Base-by-base conservation (phyloP, 169 alveolate species). In the Theileria annulata region DNA sequence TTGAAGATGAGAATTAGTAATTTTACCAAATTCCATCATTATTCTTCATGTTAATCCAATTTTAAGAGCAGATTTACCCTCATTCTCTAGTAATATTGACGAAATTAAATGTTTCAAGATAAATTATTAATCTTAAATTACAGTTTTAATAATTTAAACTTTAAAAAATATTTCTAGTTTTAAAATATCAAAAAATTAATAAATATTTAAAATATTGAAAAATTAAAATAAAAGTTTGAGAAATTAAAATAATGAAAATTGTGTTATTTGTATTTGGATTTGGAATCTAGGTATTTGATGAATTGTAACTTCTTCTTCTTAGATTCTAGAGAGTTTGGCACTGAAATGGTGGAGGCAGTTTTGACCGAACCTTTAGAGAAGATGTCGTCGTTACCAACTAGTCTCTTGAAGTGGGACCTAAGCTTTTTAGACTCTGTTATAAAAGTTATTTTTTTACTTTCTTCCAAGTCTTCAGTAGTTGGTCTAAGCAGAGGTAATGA, bases 261-360 rank as follows among this genome's bases (percentile, higher is more conserved):
- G 54, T 63, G 19, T 69, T 49, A 69, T n/a, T 77, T 19, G 31
- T 63, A 5, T 31, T 69, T 33, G 69, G 77, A 70, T 69, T 33
- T 69, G 51, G 89, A 67, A 42, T 75, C 89, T 0, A 82, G 68
- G 64, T 59, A 79, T 58, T 76, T 82, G 19, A 82, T 63, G 60
- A 82, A 69, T 67, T 82, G 80, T 62, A 82, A 76, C 51, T 63
- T 67, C 67, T 69, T 64, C 59, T 60, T 25, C 47, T 82, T 82
- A 17, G 75, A 73, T 13, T 76, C 81, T 9, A 82, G 33, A 33
- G 82, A n/a, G 30, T 69, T 69, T 27, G 77, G 63, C 3, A 48
- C 64, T 15, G 82, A 68, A 6, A 30, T 68, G 27, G 78, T 71
- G 27, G 79, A 63, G 23, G 49, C 33, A 12, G 88, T 49, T 28